Base-by-base conservation (phyloP, 371 early-diverging fungal species). In the Encephalitozoon hellem region DNA sequence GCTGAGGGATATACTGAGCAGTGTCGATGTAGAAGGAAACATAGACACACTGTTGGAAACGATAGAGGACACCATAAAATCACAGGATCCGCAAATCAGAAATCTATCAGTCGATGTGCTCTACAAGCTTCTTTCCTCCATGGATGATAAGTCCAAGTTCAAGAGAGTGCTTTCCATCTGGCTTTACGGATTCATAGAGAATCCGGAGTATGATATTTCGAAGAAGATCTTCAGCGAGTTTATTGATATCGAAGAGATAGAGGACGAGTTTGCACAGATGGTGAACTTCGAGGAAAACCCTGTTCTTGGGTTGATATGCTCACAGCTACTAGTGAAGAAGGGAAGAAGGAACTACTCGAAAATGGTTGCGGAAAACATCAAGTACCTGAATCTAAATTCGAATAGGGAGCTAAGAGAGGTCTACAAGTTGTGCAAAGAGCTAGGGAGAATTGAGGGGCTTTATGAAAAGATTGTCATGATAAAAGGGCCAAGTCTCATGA, bases 101-200 rank as follows among this genome's bases (percentile, higher is more conserved):
- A 54, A 39, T n/a, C 43, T 54, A 26, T 32, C 32, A 9, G 43
- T 47, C 53, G 68, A 75, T 26, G n/a, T 66, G 4, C 26, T 75
- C 34, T 65, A 65, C 45, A 68, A 68, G 64, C 34, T 68, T 43
- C 30, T 74, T 9, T 42, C 52, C 23, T 9, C 23, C 5, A 28
- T 63, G 28, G 2, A 30, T 12, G 51, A 75, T 21, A 51, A 47
- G 21, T 12, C 42, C n/a, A 51, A 42, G 28, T 30, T 72, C 21
- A 34, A 42, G 25, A 38, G 54, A 5, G 59, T 67, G n/a, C 47
- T 65, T 12, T 55, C 54, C n/a, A 11, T 32, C 4, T 67, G 63
- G 66, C 25, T 75, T 42, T 25, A 47, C 54, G 45, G 45, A 54
- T 67, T 75, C 42, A 41, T 51, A 53, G 43, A 68, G 15, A 68